A percentile compares a stretch with the other conserved stretches of the same genome.
Conservation (phyloP, 176 grass and related monocot species). For the Leersia perrieri region DNA sequence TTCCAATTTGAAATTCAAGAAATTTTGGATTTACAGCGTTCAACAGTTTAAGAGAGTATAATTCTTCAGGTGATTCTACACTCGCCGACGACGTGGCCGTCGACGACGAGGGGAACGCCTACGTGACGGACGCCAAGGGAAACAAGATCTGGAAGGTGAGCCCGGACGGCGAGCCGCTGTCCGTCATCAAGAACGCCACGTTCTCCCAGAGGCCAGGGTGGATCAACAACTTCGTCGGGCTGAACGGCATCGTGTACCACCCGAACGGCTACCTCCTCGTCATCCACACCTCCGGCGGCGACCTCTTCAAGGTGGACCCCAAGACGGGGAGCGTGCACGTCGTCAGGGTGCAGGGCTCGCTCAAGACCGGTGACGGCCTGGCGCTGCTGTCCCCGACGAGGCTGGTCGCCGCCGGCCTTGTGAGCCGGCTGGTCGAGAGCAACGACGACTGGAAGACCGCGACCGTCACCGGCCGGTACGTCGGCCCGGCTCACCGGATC, state of each 20-base stretch:
- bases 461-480: constrained; percentile 46
- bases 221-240: constrained; percentile 55
- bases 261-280: constrained; percentile 84
- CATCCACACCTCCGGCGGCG: constrained; percentile 72
- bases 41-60: not conserved
- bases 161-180: constrained; percentile 55
- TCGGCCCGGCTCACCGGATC: constrained; percentile 65
- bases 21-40: not conserved
- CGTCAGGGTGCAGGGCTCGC: constrained; percentile 60
- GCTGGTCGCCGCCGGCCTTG: constrained; percentile 63
- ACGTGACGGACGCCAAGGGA: constrained; percentile 62
- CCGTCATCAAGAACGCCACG: constrained; percentile 54
- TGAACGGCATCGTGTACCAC: constrained; percentile 82
- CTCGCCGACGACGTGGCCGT: constrained; percentile 75
- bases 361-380: constrained; percentile 68
- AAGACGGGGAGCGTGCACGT: constrained; percentile 40
- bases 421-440: constrained; percentile 73
- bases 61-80: constrained; percentile 52
- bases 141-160: constrained; percentile 92
- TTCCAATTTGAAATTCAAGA: not conserved
- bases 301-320: constrained; percentile 73
- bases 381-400: constrained; percentile 68
- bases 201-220: constrained; percentile 54
- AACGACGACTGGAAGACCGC: constrained; percentile 80
- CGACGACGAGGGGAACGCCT: constrained; percentile 78